Evolutionary conservation across 305 asterid species (phyloP), one percentile per base, ranked within the genome.

Genomic region (Fraxinus baroniana): DNA sequence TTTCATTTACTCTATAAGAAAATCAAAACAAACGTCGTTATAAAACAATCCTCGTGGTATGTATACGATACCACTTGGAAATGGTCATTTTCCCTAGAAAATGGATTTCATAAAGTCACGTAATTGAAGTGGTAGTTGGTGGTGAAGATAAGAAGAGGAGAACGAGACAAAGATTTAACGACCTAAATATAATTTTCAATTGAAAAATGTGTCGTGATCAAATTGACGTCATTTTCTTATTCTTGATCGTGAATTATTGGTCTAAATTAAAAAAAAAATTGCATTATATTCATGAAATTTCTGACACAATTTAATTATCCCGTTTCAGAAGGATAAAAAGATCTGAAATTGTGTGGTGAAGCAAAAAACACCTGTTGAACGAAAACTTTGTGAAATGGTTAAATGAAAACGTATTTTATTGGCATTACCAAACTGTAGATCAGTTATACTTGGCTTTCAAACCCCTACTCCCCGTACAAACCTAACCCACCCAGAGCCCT

Each of bases 371-470:
- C 66, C 66, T 18, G 66, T 55, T 55, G 26, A 57, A 18, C 26
- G 26, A 57, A 18, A 55, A n/a, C 26, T 20, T 55, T 55, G 26
- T 18, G 10, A 55, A 55, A 55, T n/a, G 68, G 68, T 57, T 57
- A 57, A 57, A 57, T 57, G 68, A 57, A 57, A 78, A 62, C 76
- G 70, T 73, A 77, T 71, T 64, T 66, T 76, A 71, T 84, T 76
- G 86, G 87, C 79, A 79, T 82, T 17, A 78, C 82, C 36, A 86
- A 86, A 85, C 84, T 78, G 86, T 83, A 86, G 87, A 87, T 87
- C 90, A 44, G 96, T 88, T 90, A 88, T 5, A 17, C 78, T 90
- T 88, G 90, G 85, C 90, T 88, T 88, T 90, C 94, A 85, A 73
- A 60, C 80, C 81, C 68, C 60, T 79, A 35, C 22, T 39, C 24